These are phyloP conservation scores for Claviceps paspali DNA, from an alignment of 2,329 filamentous ascomycete genomes.

Conservation along the genomic window DNA sequence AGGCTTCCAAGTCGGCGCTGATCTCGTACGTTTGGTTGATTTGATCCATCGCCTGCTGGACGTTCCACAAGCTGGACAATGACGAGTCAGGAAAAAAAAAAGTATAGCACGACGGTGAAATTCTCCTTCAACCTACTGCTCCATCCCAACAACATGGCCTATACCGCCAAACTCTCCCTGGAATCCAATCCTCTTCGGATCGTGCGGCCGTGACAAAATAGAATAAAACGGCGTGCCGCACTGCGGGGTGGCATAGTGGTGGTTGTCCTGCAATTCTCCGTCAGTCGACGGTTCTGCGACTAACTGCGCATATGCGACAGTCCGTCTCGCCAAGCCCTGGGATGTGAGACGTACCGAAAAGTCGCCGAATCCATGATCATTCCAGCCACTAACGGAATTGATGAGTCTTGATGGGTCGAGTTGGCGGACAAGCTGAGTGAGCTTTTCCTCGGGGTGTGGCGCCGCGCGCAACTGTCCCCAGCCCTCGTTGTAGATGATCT, in stretches of 20 bases:
- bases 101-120: not conserved
- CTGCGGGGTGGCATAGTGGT: constrained; percentile 57
- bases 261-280: constrained; percentile 38
- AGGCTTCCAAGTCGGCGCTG: constrained; percentile 37
- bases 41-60: constrained; percentile 37
- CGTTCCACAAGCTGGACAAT: constrained; percentile 44
- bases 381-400: constrained; percentile 49
- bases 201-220: constrained; percentile 36
- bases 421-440: constrained; percentile 37
- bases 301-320: no score
- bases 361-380: constrained; percentile 53
- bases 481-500: constrained; percentile 57
- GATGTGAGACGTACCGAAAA: constrained; percentile 24
- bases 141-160: constrained; percentile 46
- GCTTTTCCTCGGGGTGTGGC: constrained; percentile 37
- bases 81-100: not conserved
- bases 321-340: no score
- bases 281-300: not conserved
- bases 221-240: constrained; percentile 58
- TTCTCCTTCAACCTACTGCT: constrained; percentile 31
- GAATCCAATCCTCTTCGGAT: constrained; percentile 45
- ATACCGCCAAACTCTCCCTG: constrained; percentile 60
- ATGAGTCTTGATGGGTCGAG: constrained; percentile 51
- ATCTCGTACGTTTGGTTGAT: constrained; percentile 58
- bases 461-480: constrained; percentile 44